Conservation (phyloP, 441 rosid species). For the Pelargonium cotyledonis region DNA sequence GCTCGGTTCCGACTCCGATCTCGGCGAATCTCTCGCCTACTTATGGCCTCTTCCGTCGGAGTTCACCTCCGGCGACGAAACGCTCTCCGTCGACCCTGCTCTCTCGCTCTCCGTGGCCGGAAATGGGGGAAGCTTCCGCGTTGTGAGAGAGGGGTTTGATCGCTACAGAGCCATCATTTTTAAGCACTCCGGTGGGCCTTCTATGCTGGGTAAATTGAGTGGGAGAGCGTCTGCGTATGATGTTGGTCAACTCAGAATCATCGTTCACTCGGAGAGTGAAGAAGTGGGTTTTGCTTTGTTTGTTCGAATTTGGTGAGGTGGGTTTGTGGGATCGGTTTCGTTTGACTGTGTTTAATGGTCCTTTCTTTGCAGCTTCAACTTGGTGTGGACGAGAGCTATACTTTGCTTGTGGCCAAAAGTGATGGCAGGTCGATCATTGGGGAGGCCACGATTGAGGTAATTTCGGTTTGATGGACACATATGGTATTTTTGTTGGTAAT, state of each 20-base stretch:
- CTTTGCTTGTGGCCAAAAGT: slow-evolving; percentile 44
- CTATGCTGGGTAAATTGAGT: slow-evolving; percentile 24
- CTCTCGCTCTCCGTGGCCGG: slow-evolving; percentile 44
- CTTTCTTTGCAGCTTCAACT: slow-evolving; percentile 56
- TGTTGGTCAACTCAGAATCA: slow-evolving; percentile 43
- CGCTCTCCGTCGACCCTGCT: slow-evolving; percentile 67
- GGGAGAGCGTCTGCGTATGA: slow-evolving; percentile 44
- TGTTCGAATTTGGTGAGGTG: no score
- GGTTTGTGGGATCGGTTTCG: neutral
- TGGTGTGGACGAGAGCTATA: slow-evolving; percentile 91
- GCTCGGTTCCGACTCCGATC: slow-evolving; percentile 1
- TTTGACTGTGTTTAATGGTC: neutral
- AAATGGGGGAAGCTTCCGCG: slow-evolving; percentile 40
- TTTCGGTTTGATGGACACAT: slow-evolving; percentile 4
- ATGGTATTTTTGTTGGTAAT: neutral
- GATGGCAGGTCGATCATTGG: slow-evolving; percentile 48
- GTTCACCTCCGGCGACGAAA: slow-evolving; percentile 46
- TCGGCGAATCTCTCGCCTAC: slow-evolving; percentile 41
- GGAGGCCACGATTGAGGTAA: slow-evolving; percentile 74
- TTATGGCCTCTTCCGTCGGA: slow-evolving; percentile 82
- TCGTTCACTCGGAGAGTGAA: slow-evolving; percentile 53
- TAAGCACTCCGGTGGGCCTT: slow-evolving; percentile 35
- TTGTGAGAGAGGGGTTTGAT: slow-evolving; percentile 55
- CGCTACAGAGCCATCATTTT: slow-evolving; percentile 62
- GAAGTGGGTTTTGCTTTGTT: slow-evolving; percentile 35